A percentile compares a stretch with the other conserved stretches of the same genome.
These are phyloP conservation scores for Papiliotrema fonsecae DNA, from an alignment of 1,284 basidiomycete genomes.

Conservation along the genomic window DNA sequence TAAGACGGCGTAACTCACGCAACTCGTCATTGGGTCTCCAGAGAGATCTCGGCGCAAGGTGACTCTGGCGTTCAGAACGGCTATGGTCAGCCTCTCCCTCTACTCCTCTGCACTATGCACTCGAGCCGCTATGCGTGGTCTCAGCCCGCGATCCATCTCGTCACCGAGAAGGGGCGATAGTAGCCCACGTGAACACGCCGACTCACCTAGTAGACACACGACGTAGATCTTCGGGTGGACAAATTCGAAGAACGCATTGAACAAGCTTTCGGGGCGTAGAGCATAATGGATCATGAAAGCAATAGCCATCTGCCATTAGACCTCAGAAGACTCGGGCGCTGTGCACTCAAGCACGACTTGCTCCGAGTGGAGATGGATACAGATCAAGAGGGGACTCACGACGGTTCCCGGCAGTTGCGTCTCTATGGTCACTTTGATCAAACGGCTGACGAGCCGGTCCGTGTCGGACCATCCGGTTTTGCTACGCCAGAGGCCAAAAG, in stretches of 20 bases:
- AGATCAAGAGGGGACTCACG: not conserved
- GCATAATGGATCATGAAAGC: not conserved
- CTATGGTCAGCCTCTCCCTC: too few species aligned
- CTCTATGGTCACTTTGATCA: not conserved
- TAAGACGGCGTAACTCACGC: too few species aligned
- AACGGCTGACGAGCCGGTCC: slow-evolving; percentile 2
- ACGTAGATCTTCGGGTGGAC: not conserved
- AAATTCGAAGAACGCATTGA: not conserved
- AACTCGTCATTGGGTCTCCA: too few species aligned
- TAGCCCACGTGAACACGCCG: too few species aligned
- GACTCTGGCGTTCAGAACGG: too few species aligned
- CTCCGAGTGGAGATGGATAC: not conserved
- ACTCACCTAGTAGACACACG: not conserved
- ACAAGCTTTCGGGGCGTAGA: not conserved
- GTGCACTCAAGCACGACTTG: not conserved
- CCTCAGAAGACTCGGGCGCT: not conserved
- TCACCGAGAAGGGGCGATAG: too few species aligned
- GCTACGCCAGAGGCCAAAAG: not conserved
- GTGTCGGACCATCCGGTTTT: slow-evolving; percentile 7
- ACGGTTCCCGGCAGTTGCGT: slow-evolving; percentile 1
- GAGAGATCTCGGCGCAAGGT: too few species aligned
- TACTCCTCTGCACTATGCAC: too few species aligned
- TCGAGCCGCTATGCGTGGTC: too few species aligned
- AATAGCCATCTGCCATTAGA: not conserved
- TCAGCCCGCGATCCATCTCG: too few species aligned